These are phyloP conservation scores for Lignosus rhinocerotis DNA, from an alignment of 1,284 basidiomycete species.

Conservation along the genomic window DNA sequence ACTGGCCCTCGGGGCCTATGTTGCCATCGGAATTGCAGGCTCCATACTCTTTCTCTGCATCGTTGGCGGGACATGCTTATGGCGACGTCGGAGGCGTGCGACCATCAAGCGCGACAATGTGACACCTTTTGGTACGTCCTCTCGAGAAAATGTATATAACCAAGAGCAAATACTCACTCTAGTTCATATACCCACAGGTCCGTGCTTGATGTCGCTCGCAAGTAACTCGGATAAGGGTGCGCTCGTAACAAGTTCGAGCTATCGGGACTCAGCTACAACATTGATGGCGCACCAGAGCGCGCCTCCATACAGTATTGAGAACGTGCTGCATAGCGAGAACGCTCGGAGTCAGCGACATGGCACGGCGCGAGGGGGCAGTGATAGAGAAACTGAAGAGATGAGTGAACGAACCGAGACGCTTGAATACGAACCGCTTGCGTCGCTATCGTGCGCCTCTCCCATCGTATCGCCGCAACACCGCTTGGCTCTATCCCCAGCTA, in stretches of 20 bases:
- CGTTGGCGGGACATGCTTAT: background rate
- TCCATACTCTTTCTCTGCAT: background rate
- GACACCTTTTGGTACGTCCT: background rate
- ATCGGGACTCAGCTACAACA: background rate
- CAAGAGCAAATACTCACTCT: background rate
- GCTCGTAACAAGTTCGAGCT: background rate
- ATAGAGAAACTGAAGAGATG: too few relatives aligned
- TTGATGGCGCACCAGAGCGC: background rate
- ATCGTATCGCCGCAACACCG: too few relatives aligned
- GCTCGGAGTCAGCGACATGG: too few relatives aligned
- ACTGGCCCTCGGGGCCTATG: background rate
- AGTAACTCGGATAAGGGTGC: background rate
- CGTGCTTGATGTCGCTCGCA: background rate
- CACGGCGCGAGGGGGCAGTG: too few relatives aligned
- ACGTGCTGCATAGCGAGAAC: background rate
- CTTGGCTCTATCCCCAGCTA: too few relatives aligned
- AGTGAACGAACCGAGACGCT: too few relatives aligned
- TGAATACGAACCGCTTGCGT: too few relatives aligned
- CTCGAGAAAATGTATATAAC: background rate
- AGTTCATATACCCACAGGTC: background rate
- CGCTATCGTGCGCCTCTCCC: too few relatives aligned
- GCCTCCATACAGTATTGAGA: background rate
- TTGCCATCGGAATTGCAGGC: background rate
- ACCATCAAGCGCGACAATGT: background rate
- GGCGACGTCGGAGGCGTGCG: background rate